Conservation (phyloP, 208 protist genomes). For the Acanthamoeba royreba region DNA sequence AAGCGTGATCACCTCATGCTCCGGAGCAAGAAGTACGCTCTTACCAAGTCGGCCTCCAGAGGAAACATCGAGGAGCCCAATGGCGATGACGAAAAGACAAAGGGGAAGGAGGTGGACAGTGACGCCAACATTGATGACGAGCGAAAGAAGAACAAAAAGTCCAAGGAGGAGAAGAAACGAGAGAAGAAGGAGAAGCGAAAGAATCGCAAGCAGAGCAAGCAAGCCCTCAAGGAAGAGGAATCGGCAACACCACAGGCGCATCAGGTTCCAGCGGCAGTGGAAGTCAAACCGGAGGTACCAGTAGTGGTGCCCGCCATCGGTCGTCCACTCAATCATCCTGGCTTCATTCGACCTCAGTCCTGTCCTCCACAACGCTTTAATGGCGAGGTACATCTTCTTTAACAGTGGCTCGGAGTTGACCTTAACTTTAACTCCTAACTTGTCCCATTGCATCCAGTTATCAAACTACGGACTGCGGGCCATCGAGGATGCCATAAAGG, state of each 20-base stretch:
- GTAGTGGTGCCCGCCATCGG: neutral
- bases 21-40: neutral
- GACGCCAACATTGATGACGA: neutral
- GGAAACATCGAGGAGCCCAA: neutral
- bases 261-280: neutral
- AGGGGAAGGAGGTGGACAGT: neutral
- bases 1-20: neutral
- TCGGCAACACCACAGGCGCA: neutral
- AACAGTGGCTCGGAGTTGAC: neutral
- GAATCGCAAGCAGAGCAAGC: neutral
- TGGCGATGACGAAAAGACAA: neutral
- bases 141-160: neutral
- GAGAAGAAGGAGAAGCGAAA: neutral
- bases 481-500: neutral
- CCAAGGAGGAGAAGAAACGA: neutral
- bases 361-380: neutral
- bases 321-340: neutral
- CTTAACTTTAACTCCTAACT: neutral
- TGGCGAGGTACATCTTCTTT: neutral
- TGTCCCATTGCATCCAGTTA: neutral
- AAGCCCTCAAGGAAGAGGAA: neutral
- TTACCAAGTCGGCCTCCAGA: neutral
- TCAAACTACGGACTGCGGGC: constrained; percentile 1
- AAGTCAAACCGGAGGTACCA: neutral
- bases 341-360: neutral